A percentile compares a stretch with the other conserved stretches of the same genome.
These are phyloP conservation scores for Colletotrichum higginsianum DNA, from an alignment of 2,329 filamentous ascomycete species.

Conservation along the genomic window DNA sequence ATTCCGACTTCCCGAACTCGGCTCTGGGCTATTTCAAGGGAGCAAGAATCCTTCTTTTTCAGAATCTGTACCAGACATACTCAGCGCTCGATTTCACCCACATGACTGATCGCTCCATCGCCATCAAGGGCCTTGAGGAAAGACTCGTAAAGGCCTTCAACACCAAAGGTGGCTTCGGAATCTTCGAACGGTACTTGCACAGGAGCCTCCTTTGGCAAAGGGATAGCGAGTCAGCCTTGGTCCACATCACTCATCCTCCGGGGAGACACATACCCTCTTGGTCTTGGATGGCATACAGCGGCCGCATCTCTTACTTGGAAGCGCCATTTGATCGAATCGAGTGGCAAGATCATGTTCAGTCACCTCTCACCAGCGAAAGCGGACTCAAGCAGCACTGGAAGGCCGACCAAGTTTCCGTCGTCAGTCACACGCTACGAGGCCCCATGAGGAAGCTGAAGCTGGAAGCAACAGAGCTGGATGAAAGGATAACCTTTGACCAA, in stretches of 20 bases:
- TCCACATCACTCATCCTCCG: background rate
- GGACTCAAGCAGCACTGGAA: slow-evolving; percentile 1
- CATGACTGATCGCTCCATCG: background rate
- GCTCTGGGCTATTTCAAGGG: slow-evolving; percentile 3
- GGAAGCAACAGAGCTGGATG: background rate
- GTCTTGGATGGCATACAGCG: slow-evolving; percentile 13
- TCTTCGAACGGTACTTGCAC: slow-evolving; percentile 2
- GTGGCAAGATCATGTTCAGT: background rate
- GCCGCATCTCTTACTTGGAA: background rate
- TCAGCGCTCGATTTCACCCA: background rate
- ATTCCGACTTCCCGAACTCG: slow-evolving; percentile 1
- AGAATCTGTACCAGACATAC: slow-evolving; percentile 1
- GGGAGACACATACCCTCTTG: background rate
- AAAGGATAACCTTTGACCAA: background rate
- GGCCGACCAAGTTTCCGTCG: background rate
- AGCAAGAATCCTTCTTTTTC: background rate
- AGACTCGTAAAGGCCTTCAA: background rate
- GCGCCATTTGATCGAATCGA: slow-evolving; percentile 2
- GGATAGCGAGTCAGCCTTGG: background rate
- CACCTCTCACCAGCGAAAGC: background rate
- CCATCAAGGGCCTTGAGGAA: slow-evolving; percentile 10
- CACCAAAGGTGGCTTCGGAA: slow-evolving; percentile 10
- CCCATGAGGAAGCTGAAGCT: background rate
- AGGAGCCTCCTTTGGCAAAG: slow-evolving; percentile 12
- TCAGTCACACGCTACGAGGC: background rate